Percentiles rank a stretch among this genome's conserved stretches.
Conservation (phyloP, 768 basidiomycete genomes). For the Stropharia rugosoannulata region DNA sequence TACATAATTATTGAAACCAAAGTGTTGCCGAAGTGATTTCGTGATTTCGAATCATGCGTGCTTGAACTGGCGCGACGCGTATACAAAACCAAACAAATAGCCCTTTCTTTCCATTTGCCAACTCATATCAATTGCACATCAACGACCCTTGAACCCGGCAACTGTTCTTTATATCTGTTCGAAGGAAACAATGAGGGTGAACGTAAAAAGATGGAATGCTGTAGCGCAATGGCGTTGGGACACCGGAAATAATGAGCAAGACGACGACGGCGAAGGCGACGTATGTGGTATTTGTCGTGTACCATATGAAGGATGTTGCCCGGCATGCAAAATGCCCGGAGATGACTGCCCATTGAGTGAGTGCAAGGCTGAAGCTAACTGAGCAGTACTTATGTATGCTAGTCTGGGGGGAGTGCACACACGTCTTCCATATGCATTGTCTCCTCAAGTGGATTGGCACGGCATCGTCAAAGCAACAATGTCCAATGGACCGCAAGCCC, state of each 20-base stretch:
- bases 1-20: too few species aligned
- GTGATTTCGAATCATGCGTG: too few species aligned
- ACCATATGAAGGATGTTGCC: conserved; percentile 93
- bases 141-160: not conserved
- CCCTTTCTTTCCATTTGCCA: not conserved
- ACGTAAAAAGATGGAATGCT: conserved; percentile 82
- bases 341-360: conserved; percentile 51
- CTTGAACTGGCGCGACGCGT: conserved; percentile 18
- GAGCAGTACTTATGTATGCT: not conserved
- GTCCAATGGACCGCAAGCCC: conserved; percentile 94
- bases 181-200: conserved; percentile 64
- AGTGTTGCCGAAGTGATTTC: too few species aligned
- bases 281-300: conserved; percentile 89
- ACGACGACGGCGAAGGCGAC: conserved; percentile 52
- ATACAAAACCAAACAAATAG: conserved; percentile 27
- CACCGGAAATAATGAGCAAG: conserved; percentile 37
- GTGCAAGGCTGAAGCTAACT: not conserved
- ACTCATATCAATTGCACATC: not conserved
- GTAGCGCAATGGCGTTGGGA: conserved; percentile 93
- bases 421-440: conserved; percentile 99
- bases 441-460: conserved; percentile 95
- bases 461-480: conserved; percentile 86
- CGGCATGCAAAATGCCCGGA: conserved; percentile 94
- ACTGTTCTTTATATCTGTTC: not conserved
- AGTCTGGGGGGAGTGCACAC: conserved; percentile 99